Evolutionary conservation across 179 eudicot genomes (phyloP), one percentile per base, ranked within the genome.

Genomic region (Silene vulgaris): DNA sequence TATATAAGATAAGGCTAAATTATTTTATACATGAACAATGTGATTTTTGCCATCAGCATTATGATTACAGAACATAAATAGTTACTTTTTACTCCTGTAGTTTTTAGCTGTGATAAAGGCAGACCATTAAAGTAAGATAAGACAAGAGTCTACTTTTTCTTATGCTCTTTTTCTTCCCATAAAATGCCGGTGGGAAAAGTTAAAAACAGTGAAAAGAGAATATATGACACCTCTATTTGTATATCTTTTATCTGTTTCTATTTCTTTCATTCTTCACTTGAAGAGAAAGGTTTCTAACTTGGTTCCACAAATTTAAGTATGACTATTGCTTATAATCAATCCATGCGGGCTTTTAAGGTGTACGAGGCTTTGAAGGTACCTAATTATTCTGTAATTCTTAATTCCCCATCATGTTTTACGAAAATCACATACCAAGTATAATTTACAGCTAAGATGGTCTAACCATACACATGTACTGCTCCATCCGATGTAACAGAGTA

Each of bases 1-100:
- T 7, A 73, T 48, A 72, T 70, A 2, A 56, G 64, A 8, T 48
- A 50, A 73, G 2, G n/a, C 13, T n/a, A 13, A 72, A 54, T 52
- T 43, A 62, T 14, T 30, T 59, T 23, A 43, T 16, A 8, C 13
- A 40, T 16, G 2, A 20, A 48, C 61, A 23, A 12, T 48, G 32
- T 50, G 26, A 67, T 20, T 70, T 70, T 69, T 70, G 35, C 35
- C 73, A 73, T 7, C 61, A 17, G 70, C 14, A 17, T 14, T 60
- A 66, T 66, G 40, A 30, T n/a, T 29, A 23, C 21, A 48, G 45
- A 17, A 16, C 3, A 2, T 52, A 23, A 43, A 75, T 60, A 35
- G 62, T 43, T n/a, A 48, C 28, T 40, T 40, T 40, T 8, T 35
- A 40, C 12, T 40, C 48, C 48, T 40, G 48, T 8, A 40, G 48